phyloP scores from a whole-genome alignment of 169 alveolate species.

The Eimeria necatrix region DNA sequence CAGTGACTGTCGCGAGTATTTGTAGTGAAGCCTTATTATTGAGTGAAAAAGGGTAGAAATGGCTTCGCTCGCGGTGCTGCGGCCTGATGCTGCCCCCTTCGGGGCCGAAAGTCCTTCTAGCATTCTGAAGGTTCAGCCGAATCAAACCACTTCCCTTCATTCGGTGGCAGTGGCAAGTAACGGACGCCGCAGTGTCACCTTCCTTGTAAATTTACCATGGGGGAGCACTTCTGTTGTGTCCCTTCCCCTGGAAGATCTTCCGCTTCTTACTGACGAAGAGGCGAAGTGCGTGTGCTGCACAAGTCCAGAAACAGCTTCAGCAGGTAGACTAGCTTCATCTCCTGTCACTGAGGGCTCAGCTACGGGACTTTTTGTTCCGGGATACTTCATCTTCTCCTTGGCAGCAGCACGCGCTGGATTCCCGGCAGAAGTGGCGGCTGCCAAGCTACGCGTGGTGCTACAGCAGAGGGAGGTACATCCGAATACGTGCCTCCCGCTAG shows the following conservation, averaged over 20 bases:
- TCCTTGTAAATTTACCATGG: slow-evolving; percentile 28
- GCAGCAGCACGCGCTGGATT: slow-evolving; percentile 72
- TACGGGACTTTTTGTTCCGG: slow-evolving; percentile 50
- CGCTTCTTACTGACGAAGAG: slow-evolving; percentile 55
- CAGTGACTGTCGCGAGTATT: not conserved
- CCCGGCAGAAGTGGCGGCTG: slow-evolving; percentile 18
- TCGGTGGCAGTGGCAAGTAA: not conserved
- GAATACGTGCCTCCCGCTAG: slow-evolving; percentile 28
- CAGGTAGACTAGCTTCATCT: slow-evolving; percentile 44
- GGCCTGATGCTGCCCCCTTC: slow-evolving; percentile 19
- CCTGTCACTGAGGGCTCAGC: not conserved
- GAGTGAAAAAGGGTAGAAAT: not conserved
- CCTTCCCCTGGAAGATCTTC: slow-evolving; percentile 44
- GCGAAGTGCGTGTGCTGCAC: not conserved
- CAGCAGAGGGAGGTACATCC: slow-evolving; percentile 54
- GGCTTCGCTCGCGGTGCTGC: slow-evolving; percentile 1
- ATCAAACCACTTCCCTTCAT: not conserved
- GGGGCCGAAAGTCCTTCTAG: not conserved
- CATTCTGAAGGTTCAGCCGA: not conserved
- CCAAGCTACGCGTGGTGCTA: slow-evolving; percentile 69
- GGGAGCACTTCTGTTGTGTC: slow-evolving; percentile 56
- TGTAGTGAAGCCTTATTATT: not conserved
- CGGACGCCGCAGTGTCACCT: slow-evolving; percentile 8
- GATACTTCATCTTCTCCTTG: slow-evolving; percentile 40
- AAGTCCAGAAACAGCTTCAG: not conserved